Evolutionary conservation across 1,284 basidiomycete species (phyloP).

Genomic region (Inonotus hispidus): DNA sequence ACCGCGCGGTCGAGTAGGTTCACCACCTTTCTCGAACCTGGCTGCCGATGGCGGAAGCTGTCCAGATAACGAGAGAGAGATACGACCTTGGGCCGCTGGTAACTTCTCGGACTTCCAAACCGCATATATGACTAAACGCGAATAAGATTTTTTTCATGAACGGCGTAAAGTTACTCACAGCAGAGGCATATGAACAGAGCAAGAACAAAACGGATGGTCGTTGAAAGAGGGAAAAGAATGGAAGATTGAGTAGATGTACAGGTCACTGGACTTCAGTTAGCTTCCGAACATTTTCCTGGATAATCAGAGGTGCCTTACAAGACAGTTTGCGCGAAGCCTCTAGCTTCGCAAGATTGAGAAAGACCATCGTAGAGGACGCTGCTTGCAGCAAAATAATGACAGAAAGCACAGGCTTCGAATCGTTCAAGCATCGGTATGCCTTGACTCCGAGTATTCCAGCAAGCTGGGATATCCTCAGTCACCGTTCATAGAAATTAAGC

Average conservation of each 20-base stretch:
- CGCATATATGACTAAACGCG: slow-evolving; percentile 48
- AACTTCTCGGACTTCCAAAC: slow-evolving; percentile 50
- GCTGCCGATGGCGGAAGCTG: slow-evolving; percentile 21
- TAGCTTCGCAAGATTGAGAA: slow-evolving; percentile 38
- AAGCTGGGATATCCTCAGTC: slow-evolving; percentile 35
- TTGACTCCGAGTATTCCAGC: slow-evolving; percentile 61
- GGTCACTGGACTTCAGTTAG: slow-evolving; percentile 28
- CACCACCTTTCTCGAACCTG: slow-evolving; percentile 27
- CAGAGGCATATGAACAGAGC: slow-evolving; percentile 54
- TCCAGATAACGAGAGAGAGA: slow-evolving; percentile 46
- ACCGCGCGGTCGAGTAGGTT: slow-evolving; percentile 31
- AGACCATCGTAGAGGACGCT: slow-evolving; percentile 36
- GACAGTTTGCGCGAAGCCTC: slow-evolving; percentile 38
- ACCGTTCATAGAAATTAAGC: not conserved
- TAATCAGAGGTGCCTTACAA: slow-evolving; percentile 30
- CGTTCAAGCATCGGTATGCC: slow-evolving; percentile 59
- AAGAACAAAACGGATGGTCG: slow-evolving; percentile 47
- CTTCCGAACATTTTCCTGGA: slow-evolving; percentile 5
- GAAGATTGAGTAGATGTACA: slow-evolving; percentile 32
- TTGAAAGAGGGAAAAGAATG: slow-evolving; percentile 39
- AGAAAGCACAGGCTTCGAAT: slow-evolving; percentile 45
- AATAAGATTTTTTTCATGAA: not conserved
- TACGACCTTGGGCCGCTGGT: slow-evolving; percentile 47
- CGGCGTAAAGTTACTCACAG: slow-evolving; percentile 37
- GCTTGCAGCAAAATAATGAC: slow-evolving; percentile 38